A percentile compares a stretch with the other conserved stretches of the same genome.
These are phyloP conservation scores for Vigna nakashimae DNA, from an alignment of 306 rosid species.

Conservation along the genomic window DNA sequence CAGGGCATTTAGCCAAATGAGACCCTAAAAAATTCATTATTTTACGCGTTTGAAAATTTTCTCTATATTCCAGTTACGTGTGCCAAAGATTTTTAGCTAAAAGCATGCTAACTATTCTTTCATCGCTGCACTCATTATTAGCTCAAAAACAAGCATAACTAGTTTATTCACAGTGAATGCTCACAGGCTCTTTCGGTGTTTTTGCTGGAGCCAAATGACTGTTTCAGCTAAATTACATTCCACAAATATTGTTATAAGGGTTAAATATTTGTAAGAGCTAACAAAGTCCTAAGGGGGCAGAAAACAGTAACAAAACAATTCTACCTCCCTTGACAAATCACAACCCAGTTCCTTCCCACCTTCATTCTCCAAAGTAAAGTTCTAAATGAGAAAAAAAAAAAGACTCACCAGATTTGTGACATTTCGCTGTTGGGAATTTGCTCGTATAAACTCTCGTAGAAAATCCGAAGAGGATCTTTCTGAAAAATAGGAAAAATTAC, in stretches of 20 bases:
- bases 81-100: neutral
- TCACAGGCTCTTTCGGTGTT: neutral
- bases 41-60: neutral
- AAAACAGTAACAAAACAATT: conserved; percentile 14
- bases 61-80: neutral
- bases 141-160: neutral
- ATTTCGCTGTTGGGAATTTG: conserved; percentile 79
- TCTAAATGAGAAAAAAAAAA: neutral
- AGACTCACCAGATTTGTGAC: conserved; percentile 87
- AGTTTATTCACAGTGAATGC: neutral
- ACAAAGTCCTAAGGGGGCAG: neutral
- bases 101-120: neutral
- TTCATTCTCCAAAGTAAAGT: neutral
- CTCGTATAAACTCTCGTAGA: conserved; percentile 66
- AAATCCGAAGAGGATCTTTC: conserved; percentile 84
- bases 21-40: neutral
- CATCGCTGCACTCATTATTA: conserved; percentile 2
- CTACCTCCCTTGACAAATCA: neutral
- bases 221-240: neutral
- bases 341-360: neutral
- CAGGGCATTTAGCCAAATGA: neutral
- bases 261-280: neutral
- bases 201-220: neutral
- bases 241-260: neutral
- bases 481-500: conserved; percentile 47